Percentiles rank a stretch among this genome's conserved stretches.
phyloP scores from a whole-genome alignment of 192 early-diverging fungal genomes.

The Gamsiella multidivaricata region DNA sequence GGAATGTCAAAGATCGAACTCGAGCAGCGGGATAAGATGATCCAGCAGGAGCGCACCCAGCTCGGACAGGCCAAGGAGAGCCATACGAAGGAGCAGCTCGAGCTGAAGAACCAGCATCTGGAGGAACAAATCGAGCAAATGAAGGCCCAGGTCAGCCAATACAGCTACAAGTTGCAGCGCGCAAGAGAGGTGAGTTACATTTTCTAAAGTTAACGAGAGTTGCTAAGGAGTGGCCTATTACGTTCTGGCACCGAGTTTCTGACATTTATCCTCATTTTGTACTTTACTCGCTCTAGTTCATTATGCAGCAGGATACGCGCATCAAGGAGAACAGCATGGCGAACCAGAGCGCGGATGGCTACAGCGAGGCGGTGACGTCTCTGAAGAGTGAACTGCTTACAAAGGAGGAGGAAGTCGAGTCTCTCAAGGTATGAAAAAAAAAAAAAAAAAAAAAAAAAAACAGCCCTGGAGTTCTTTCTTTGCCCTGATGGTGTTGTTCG shows the following conservation, averaged over 20 bases:
- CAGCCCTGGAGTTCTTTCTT: conserved; percentile 6
- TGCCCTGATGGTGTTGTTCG: neutral
- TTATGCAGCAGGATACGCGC: conserved; percentile 58
- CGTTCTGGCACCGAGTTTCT: neutral
- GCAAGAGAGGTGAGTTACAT: conserved; percentile 26
- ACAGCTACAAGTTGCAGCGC: conserved; percentile 31
- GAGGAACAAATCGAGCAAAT: conserved; percentile 51
- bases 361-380: conserved; percentile 66
- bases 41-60: conserved; percentile 63
- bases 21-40: conserved; percentile 64
- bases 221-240: neutral
- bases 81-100: conserved; percentile 46
- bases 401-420: conserved; percentile 56
- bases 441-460: conserved; percentile 35
- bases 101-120: conserved; percentile 43
- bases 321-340: conserved; percentile 40
- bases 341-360: conserved; percentile 48
- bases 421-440: conserved; percentile 46
- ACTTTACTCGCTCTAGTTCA: conserved; percentile 36
- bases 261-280: neutral
- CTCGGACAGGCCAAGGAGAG: conserved; percentile 31
- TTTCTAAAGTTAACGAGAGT: neutral
- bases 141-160: conserved; percentile 29
- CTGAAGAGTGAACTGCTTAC: conserved; percentile 61
- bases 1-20: conserved; percentile 57